These are phyloP conservation scores for Corchorus olitorius DNA, from an alignment of 345 rosid genomes.

Conservation along the genomic window DNA sequence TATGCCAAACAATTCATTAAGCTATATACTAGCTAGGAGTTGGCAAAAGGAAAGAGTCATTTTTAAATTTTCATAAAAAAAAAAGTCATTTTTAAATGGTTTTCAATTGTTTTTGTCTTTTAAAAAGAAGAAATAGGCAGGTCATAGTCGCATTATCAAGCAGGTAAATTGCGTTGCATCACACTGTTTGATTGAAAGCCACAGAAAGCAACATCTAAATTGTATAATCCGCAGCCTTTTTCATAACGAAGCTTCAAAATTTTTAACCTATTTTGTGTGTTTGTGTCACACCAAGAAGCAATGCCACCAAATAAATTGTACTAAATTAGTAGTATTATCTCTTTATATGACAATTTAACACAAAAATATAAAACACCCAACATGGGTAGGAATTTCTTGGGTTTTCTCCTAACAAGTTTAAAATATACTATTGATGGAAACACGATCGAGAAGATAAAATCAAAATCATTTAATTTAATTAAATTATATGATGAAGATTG, in stretches of 20 bases:
- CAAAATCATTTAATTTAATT: not conserved
- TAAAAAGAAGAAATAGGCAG: not conserved
- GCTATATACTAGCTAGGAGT: no score
- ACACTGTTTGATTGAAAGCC: not conserved
- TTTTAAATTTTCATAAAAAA: no score
- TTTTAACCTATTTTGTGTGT: not conserved
- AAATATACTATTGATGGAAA: not conserved
- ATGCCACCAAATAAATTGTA: not conserved
- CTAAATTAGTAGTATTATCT: not conserved
- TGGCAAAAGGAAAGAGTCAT: not conserved
- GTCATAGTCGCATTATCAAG: not conserved
- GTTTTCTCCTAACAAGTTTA: not conserved
- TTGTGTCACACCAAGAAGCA: not conserved
- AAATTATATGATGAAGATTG: not conserved
- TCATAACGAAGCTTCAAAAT: not conserved
- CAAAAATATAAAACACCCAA: not conserved
- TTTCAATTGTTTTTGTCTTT: not conserved
- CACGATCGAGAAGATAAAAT: not conserved
- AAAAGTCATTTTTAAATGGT: not conserved
- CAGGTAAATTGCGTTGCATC: not conserved
- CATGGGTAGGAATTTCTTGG: slow-evolving; percentile 1
- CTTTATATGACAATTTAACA: not conserved
- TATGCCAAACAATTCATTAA: not conserved
- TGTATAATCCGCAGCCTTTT: not conserved
- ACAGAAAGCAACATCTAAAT: not conserved